phyloP scores from a whole-genome alignment of 2,329 filamentous ascomycete genomes.

The Neonectria coccinea region DNA sequence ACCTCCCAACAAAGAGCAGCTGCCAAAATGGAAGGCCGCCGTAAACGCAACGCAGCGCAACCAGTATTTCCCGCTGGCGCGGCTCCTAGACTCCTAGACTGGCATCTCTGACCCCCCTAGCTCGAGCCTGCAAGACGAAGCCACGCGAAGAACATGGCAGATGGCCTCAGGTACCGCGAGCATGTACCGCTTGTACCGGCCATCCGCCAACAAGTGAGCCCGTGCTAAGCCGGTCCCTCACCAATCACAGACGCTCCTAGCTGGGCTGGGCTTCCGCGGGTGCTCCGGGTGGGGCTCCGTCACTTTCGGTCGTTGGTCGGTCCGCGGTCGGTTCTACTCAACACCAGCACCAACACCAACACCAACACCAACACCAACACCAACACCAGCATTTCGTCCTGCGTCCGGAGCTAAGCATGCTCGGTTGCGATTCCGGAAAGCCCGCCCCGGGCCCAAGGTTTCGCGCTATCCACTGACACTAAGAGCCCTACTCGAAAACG shows the following conservation, averaged over 20 bases:
- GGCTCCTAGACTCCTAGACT: slow-evolving; percentile 1
- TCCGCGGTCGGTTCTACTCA: slow-evolving; percentile 19
- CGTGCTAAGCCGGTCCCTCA: slow-evolving; percentile 6
- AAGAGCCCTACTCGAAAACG: slow-evolving; percentile 17
- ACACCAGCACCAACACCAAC: background rate
- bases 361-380: background rate
- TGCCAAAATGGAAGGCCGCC: too few relatives aligned
- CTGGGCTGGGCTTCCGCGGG: slow-evolving; percentile 17
- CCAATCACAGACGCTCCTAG: slow-evolving; percentile 18
- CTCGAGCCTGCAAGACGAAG: slow-evolving; percentile 4
- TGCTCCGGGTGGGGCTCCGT: slow-evolving; percentile 13
- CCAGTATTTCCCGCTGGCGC: slow-evolving; percentile 1
- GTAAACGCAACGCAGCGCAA: background rate
- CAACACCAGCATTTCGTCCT: too few relatives aligned
- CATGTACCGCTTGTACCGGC: slow-evolving; percentile 24
- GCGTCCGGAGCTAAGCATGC: slow-evolving; percentile 10
- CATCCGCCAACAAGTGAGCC: slow-evolving; percentile 5
- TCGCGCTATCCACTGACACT: slow-evolving; percentile 16
- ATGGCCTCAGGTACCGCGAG: slow-evolving; percentile 11
- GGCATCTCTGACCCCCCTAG: slow-evolving; percentile 11
- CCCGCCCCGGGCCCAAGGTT: slow-evolving; percentile 16
- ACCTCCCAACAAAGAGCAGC: background rate
- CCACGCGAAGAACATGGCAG: background rate
- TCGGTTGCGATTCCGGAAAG: slow-evolving; percentile 4
- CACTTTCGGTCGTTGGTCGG: slow-evolving; percentile 24